phyloP scores from a whole-genome alignment of 441 rosid genomes.

The Euphorbia corollata region DNA sequence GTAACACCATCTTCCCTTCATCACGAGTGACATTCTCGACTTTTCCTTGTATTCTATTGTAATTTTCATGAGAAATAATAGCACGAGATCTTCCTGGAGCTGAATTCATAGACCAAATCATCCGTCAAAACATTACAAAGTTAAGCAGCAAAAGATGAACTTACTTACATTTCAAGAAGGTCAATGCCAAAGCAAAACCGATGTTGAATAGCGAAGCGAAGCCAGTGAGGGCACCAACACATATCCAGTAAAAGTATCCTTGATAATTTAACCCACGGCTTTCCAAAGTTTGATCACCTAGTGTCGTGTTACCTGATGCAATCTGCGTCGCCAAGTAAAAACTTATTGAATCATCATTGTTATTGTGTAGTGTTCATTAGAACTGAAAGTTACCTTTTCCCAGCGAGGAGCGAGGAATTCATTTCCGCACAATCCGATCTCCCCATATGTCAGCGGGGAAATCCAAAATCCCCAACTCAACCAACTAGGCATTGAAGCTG shows the following conservation, averaged over 20 bases:
- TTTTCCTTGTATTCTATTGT: slow-evolving; percentile 25
- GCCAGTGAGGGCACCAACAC: slow-evolving; percentile 47
- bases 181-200: slow-evolving; percentile 49
- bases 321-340: slow-evolving; percentile 17
- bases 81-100: slow-evolving; percentile 52
- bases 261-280: slow-evolving; percentile 51
- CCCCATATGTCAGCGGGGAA: slow-evolving; percentile 57
- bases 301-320: slow-evolving; percentile 28
- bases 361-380: not conserved
- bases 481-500: slow-evolving; percentile 60
- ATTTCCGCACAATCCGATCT: slow-evolving; percentile 54
- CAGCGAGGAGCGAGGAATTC: slow-evolving; percentile 67
- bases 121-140: too few relatives aligned
- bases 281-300: slow-evolving; percentile 39
- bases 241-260: slow-evolving; percentile 51
- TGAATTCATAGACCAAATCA: slow-evolving; percentile 21
- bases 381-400: slow-evolving; percentile 34
- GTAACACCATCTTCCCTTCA: slow-evolving; percentile 50
- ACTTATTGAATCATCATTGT: not conserved
- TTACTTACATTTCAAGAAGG: slow-evolving; percentile 49
- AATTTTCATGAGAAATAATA: slow-evolving; percentile 36
- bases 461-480: slow-evolving; percentile 69
- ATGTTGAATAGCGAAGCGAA: slow-evolving; percentile 43
- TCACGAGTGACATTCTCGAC: not conserved
- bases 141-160: slow-evolving; percentile 20